phyloP scores from a whole-genome alignment of 2,329 filamentous ascomycete species.

The Fusarium sp. region DNA sequence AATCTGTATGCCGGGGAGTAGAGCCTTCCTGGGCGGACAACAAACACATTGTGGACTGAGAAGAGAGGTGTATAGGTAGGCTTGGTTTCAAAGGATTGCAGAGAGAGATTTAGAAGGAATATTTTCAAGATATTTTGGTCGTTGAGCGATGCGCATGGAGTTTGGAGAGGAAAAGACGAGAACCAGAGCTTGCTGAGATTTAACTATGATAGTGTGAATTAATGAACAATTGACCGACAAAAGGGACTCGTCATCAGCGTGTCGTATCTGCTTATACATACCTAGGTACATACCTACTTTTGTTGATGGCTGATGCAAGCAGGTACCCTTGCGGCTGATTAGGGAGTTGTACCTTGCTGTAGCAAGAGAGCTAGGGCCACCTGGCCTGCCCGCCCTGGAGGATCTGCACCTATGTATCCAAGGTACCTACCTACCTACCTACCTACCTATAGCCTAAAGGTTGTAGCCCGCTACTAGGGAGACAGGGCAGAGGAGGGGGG shows the following conservation, averaged over 20 bases:
- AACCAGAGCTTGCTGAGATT: background rate
- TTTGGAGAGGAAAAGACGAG: background rate
- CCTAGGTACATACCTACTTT: no score
- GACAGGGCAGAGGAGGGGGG: constrained; percentile 11
- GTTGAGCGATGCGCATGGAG: background rate
- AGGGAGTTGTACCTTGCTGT: constrained; percentile 17
- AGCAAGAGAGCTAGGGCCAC: constrained; percentile 39
- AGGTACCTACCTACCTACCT: background rate
- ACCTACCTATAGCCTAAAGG: no score
- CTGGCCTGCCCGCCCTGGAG: constrained; percentile 5
- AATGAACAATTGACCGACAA: background rate
- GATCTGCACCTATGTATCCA: no score
- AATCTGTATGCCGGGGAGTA: constrained; percentile 74
- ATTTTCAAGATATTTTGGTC: background rate
- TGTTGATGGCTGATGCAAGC: background rate
- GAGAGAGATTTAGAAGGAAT: background rate
- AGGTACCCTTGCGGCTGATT: constrained; percentile 11
- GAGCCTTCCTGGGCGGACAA: constrained; percentile 70
- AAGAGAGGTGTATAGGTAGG: background rate
- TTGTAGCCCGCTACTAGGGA: background rate
- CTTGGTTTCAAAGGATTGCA: background rate
- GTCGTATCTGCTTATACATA: constrained; percentile 25
- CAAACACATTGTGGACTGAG: constrained; percentile 65
- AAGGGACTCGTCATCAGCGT: constrained; percentile 33
- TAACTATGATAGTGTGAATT: background rate